phyloP scores from a whole-genome alignment of 2,329 filamentous ascomycete genomes.

The Aureobasidium namibiae region DNA sequence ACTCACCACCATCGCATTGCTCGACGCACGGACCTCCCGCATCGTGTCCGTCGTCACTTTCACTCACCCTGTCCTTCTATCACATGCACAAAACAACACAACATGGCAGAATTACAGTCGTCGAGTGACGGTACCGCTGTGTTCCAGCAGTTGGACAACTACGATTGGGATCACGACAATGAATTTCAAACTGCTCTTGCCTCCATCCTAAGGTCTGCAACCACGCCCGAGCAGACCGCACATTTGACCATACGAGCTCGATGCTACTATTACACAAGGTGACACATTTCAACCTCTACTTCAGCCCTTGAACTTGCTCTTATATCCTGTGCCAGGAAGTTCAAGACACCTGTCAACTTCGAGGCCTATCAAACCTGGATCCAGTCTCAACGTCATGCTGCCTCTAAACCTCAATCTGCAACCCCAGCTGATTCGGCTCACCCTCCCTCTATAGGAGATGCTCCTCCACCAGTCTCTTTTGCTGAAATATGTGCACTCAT shows the following conservation, averaged over 20 bases:
- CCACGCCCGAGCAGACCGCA: constrained; percentile 45
- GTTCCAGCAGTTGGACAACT: constrained; percentile 56
- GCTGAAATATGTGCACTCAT: constrained; percentile 80
- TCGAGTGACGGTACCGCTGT: constrained; percentile 25
- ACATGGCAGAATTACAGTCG: constrained; percentile 17
- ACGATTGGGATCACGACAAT: constrained; percentile 59
- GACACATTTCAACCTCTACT: constrained; percentile 1
- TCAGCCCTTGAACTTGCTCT: neutral
- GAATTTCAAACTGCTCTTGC: constrained; percentile 61
- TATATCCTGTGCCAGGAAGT: constrained; percentile 26
- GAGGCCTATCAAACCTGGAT: constrained; percentile 60
- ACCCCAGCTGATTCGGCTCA: constrained; percentile 10
- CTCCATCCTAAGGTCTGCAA: constrained; percentile 54
- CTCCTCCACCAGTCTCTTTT: constrained; percentile 74
- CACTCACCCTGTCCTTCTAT: neutral
- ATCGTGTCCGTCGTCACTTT: neutral
- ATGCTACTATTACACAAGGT: constrained; percentile 58
- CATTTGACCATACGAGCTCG: constrained; percentile 58
- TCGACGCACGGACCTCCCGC: neutral
- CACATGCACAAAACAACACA: neutral
- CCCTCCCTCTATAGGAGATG: constrained; percentile 31
- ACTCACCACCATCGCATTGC: neutral
- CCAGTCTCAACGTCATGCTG: constrained; percentile 10
- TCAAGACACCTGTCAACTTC: constrained; percentile 52
- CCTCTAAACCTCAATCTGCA: neutral